Base-by-base conservation (phyloP, 805 yeast genomes). In the Teunomyces funiuensis region DNA sequence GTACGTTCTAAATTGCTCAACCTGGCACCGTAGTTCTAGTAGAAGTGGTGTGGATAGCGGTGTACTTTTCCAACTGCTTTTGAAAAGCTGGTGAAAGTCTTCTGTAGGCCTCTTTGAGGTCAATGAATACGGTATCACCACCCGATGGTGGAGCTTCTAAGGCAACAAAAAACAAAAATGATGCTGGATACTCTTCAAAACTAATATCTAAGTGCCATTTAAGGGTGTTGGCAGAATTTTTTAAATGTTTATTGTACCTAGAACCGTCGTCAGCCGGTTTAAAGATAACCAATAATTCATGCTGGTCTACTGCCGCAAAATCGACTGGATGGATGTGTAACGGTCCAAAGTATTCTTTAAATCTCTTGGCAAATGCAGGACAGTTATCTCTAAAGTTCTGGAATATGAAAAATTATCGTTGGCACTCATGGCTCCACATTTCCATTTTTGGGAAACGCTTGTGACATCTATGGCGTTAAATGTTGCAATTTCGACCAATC, bases 121-220 rank as follows among this genome's bases (percentile, higher is more conserved):
- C 60, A 15, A 53, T 37, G 42, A 54, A 58, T 9, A 56, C 59
- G 4, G 63, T 58, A 41, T 58, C 63, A 23, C 63, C 63, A 26
- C 63, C 63, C 3, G 52, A 42, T 14, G 47, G 44, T 6, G 63
- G 63, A 11, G 56, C 59, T 39, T 56, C 59, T 45, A 55, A 51
- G 6, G 57, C 58, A 27, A 53, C 59, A 29, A 58, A 56, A 39
- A 55, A 46, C 10, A 56, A 48, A 42, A 56, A 55, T 5, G 59
- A 53, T 6, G 63, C 42, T 1, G 63, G 63, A 36, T 54, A 54
- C 28, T 54, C 45, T 29, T 56, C 63, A 42, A 54, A 56, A 38
- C 54, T 47, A 27, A 56, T 49, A 30, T 58, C 63, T 14, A 60
- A 54, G 43, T 58, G 63, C 61, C 61, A 58, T 8, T 31, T 49